Evolutionary conservation across 1,284 basidiomycete species (phyloP).

Genomic region (Cerrena zonata): DNA sequence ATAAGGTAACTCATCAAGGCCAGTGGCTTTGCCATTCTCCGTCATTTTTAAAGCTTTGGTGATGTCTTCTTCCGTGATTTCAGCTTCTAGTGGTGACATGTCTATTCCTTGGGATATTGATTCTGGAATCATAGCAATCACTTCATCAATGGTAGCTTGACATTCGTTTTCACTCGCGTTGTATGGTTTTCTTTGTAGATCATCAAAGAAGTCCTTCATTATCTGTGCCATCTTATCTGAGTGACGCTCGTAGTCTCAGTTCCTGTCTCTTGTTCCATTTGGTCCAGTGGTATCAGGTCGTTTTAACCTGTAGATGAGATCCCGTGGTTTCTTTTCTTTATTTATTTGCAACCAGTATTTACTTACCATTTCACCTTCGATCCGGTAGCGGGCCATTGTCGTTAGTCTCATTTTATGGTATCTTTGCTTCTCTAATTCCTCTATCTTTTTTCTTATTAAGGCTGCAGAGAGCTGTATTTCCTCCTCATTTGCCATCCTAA

Average conservation of each 20-base stretch:
- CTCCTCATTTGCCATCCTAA: too few relatives aligned
- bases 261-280: too few relatives aligned
- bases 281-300: neutral
- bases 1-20: slow-evolving; percentile 18
- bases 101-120: neutral
- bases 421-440: neutral
- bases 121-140: neutral
- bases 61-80: neutral
- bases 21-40: slow-evolving; percentile 8
- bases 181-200: neutral
- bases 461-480: neutral
- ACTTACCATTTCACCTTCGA: slow-evolving; percentile 4
- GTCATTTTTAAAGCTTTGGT: neutral
- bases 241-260: too few relatives aligned
- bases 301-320: slow-evolving; percentile 5
- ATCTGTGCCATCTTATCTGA: slow-evolving; percentile 6
- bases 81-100: neutral
- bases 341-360: slow-evolving; percentile 8
- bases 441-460: neutral
- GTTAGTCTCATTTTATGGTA: neutral
- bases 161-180: neutral
- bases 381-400: neutral
- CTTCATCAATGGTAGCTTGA: neutral
- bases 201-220: neutral
- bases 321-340: slow-evolving; percentile 9